Conservation (phyloP, 495 filamentous ascomycete species). For the Cryomyces minteri region DNA sequence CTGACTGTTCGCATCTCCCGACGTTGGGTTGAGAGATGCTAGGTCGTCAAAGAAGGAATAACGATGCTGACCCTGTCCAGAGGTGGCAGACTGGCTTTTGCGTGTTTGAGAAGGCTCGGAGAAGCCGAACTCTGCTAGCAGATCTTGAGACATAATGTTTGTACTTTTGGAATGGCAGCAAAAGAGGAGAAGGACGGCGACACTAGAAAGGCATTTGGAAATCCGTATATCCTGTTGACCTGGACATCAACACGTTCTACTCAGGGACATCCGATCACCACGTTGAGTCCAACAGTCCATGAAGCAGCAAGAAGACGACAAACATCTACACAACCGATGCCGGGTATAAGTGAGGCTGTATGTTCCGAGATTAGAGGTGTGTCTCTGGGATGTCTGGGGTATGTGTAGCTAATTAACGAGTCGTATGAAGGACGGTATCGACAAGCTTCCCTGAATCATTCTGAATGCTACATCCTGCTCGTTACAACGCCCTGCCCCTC, state of each 20-base stretch:
- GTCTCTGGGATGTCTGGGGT: neutral
- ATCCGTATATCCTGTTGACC: neutral
- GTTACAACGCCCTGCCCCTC: too few species aligned
- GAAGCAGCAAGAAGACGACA: neutral
- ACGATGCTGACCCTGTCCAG: neutral
- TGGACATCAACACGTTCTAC: neutral
- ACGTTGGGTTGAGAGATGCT: constrained; percentile 3
- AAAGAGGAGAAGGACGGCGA: neutral
- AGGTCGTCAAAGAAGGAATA: neutral
- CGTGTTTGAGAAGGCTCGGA: neutral
- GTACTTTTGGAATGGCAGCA: too few species aligned
- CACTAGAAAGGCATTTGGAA: neutral
- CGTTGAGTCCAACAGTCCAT: too few species aligned
- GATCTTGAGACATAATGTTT: constrained; percentile 49
- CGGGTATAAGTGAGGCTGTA: neutral
- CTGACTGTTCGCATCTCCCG: neutral
- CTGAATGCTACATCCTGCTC: too few species aligned
- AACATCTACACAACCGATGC: neutral
- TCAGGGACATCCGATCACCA: neutral
- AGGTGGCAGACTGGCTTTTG: constrained; percentile 4
- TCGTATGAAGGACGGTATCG: neutral
- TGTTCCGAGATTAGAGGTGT: neutral
- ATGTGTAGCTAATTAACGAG: neutral
- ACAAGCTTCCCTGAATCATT: too few species aligned
- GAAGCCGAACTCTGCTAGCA: constrained; percentile 49